Evolutionary conservation across 495 filamentous ascomycete genomes (phyloP).

Genomic region (Baudoinia panamericana): DNA sequence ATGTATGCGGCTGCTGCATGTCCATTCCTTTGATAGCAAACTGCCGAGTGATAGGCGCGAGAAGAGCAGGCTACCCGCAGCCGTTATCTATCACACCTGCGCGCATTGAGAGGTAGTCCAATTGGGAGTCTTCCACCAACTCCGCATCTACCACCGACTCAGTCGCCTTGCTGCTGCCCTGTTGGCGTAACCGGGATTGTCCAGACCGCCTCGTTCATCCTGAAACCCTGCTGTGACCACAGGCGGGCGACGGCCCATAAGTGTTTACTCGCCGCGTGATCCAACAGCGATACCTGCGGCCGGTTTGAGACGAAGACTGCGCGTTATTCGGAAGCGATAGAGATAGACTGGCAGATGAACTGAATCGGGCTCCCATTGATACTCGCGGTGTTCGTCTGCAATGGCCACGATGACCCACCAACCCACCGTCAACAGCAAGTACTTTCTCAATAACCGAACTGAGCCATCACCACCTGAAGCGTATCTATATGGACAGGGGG

Average conservation of each 20-base stretch:
- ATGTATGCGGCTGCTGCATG: slow-evolving; percentile 9
- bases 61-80: slow-evolving; percentile 1
- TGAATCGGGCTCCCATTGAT: no score
- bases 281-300: no score
- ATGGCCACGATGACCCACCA: slow-evolving; percentile 8
- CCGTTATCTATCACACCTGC: slow-evolving; percentile 6
- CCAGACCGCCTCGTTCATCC: slow-evolving; percentile 15
- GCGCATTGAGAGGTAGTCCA: slow-evolving; percentile 5
- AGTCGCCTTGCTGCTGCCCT: slow-evolving; percentile 8
- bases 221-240: no score
- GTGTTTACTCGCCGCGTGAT: no score
- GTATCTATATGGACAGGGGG: slow-evolving; percentile 5
- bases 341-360: no score
- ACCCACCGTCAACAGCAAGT: slow-evolving; percentile 7
- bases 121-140: slow-evolving; percentile 7
- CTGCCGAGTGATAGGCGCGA: slow-evolving; percentile 8
- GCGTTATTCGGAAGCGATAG: no score
- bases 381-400: no score
- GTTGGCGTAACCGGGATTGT: slow-evolving; percentile 3
- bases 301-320: no score
- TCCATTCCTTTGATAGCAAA: slow-evolving; percentile 14
- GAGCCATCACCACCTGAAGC: slow-evolving; percentile 15
- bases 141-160: slow-evolving; percentile 1
- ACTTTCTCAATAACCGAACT: slow-evolving; percentile 3
- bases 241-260: not conserved